Base-by-base conservation (phyloP, 345 rosid genomes). In the Hibiscus syriacus region DNA sequence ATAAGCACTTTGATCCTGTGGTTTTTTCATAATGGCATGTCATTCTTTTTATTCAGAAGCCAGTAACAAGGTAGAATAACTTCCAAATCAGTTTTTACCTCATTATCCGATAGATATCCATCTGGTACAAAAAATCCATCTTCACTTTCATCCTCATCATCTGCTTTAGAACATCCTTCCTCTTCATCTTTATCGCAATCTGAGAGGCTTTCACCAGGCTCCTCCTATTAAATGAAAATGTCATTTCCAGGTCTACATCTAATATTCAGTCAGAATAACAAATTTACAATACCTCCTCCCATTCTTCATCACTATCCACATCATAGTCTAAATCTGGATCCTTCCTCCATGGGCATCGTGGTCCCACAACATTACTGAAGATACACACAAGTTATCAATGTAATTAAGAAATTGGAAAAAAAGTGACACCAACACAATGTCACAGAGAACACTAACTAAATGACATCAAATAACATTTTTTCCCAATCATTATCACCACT, bases 201-300 rank as follows among this genome's bases (percentile, higher is more conserved):
- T 41, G 99, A 94, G 66, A 94, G 88, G 80, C 92, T 91, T 83
- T 94, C 99, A 41, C 99, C 99, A 65, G 99, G 92, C 77, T 94
- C 92, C 80, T 94, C 99, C 99, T 94, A 74, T 64, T 34, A 60
- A 69, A 73, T 43, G n/a, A 52, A 64, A 78, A 55, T 45, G 56
- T 13, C 27, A 71, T 64, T 61, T 55, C 23, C 20, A 65, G 45
- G 25, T 48, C 41, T n/a, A 64, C 65, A 22, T 36, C 16, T 16
- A 11, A 75, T 59, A 53, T 68, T 52, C 29, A 36, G 49, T n/a
- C n/a, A 20, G 19, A 61, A 46, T 14, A 46, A 25, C 41, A 64
- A 74, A 34, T 13, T 39, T 7, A 53, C 30, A 11, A 22, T 75
- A 91, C 96, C 99, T 94, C 98, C 82, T 91, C 96, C 96, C 98